Evolutionary conservation across 306 rosid species (phyloP).

Genomic region (Acacia melanoxylon): DNA sequence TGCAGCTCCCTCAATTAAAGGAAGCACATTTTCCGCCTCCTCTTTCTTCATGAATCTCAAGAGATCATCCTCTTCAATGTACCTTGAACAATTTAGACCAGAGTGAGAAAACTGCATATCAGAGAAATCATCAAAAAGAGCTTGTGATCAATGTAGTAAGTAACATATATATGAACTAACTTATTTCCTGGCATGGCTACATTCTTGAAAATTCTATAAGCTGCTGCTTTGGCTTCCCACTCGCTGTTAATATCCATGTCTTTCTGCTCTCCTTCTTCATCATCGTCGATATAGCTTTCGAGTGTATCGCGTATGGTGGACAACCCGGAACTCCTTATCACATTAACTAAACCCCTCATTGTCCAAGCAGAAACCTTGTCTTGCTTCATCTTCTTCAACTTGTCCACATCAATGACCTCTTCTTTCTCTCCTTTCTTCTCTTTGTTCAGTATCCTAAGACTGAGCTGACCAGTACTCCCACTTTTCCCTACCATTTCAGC

Average conservation of each 20-base stretch:
- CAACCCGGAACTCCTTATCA: slow-evolving; percentile 63
- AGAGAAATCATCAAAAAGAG: not conserved
- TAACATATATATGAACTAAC: slow-evolving; percentile 40
- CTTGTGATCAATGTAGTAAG: not conserved
- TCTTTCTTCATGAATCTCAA: slow-evolving; percentile 59
- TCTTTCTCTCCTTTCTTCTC: slow-evolving; percentile 45
- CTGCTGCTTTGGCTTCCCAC: slow-evolving; percentile 78
- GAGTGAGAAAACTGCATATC: not conserved
- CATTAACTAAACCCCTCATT: slow-evolving; percentile 72
- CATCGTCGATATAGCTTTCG: slow-evolving; percentile 43
- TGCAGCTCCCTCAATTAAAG: slow-evolving; percentile 60
- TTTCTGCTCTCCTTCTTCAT: slow-evolving; percentile 49
- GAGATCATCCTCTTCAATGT: slow-evolving; percentile 70
- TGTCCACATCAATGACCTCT: slow-evolving; percentile 83
- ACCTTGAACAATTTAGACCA: slow-evolving; percentile 37
- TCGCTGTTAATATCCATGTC: slow-evolving; percentile 74
- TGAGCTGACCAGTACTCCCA: slow-evolving; percentile 47
- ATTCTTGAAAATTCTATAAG: slow-evolving; percentile 60
- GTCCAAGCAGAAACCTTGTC: slow-evolving; percentile 91
- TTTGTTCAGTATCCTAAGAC: slow-evolving; percentile 47
- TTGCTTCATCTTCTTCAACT: slow-evolving; percentile 72
- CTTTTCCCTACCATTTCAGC: slow-evolving; percentile 47
- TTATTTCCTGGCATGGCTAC: slow-evolving; percentile 52
- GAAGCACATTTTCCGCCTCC: slow-evolving; percentile 56
- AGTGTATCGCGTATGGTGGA: slow-evolving; percentile 58